Evolutionary conservation across 2,329 filamentous ascomycete genomes (phyloP).

Genomic region (Cytospora mali): DNA sequence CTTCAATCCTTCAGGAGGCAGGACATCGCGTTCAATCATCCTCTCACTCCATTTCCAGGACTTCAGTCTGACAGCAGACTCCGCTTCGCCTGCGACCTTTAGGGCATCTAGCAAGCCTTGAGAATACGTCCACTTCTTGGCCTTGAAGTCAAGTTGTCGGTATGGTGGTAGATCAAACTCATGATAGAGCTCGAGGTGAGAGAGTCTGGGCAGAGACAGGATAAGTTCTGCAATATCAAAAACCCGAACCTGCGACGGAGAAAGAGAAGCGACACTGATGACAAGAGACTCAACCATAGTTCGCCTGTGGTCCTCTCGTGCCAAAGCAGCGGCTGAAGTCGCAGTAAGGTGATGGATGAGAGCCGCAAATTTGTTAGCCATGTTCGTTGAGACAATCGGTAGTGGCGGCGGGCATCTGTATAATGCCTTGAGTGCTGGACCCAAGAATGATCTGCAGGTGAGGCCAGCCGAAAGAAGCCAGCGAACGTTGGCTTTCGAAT

Average conservation of each 20-base stretch:
- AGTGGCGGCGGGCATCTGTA: slow-evolving; percentile 65
- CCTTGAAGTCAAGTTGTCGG: slow-evolving; percentile 53
- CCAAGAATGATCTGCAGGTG: slow-evolving; percentile 66
- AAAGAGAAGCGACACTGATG: slow-evolving; percentile 64
- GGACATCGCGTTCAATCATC: slow-evolving; percentile 49
- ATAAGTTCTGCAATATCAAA: slow-evolving; percentile 56
- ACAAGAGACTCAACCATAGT: slow-evolving; percentile 69
- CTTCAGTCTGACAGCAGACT: slow-evolving; percentile 42
- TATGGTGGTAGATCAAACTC: slow-evolving; percentile 69
- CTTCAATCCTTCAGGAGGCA: slow-evolving; percentile 51
- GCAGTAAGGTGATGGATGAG: slow-evolving; percentile 56
- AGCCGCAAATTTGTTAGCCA: slow-evolving; percentile 48
- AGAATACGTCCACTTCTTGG: slow-evolving; percentile 71
- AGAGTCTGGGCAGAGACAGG: slow-evolving; percentile 65
- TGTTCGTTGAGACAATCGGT: slow-evolving; percentile 50
- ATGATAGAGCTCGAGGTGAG: slow-evolving; percentile 72
- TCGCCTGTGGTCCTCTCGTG: slow-evolving; percentile 63
- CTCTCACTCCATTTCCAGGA: slow-evolving; percentile 67
- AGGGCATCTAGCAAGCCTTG: slow-evolving; percentile 66
- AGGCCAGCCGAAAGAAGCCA: slow-evolving; percentile 69
- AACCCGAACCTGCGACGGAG: slow-evolving; percentile 56
- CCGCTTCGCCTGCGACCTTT: slow-evolving; percentile 45
- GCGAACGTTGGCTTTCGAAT: slow-evolving; percentile 44
- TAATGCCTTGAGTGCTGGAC: slow-evolving; percentile 72
- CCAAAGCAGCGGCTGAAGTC: slow-evolving; percentile 44